These are phyloP conservation scores for Eucalyptus erythrocorys DNA, from an alignment of 345 rosid species.

Conservation along the genomic window DNA sequence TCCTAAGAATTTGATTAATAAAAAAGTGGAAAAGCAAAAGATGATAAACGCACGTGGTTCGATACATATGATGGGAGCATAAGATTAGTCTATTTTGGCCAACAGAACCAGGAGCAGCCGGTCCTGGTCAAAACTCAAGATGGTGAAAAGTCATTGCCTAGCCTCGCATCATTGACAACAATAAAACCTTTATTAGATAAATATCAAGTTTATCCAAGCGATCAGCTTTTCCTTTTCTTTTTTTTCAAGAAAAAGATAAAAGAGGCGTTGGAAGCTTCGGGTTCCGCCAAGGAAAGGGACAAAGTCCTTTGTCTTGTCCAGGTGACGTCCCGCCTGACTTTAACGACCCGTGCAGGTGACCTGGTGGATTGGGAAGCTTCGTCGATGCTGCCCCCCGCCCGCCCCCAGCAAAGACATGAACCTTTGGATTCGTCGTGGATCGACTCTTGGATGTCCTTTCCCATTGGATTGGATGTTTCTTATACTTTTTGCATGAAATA, in stretches of 20 bases:
- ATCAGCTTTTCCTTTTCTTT: not conserved
- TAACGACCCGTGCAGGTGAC: not conserved
- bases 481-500: not conserved
- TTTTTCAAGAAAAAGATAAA: not conserved
- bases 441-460: not conserved
- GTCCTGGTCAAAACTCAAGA: not conserved
- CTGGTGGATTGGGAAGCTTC: not conserved
- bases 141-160: not conserved
- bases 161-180: not conserved
- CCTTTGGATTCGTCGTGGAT: not conserved
- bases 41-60: not conserved
- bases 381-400: not conserved
- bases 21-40: not conserved
- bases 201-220: slow-evolving; percentile 29
- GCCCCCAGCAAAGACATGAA: not conserved
- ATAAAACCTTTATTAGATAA: not conserved
- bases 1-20: not conserved
- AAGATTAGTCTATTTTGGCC: not conserved
- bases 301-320: not conserved
- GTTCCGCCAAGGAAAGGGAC: not conserved
- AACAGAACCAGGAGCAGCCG: not conserved
- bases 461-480: not conserved
- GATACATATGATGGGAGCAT: not conserved
- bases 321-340: not conserved
- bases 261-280: not conserved